A percentile compares a stretch with the other conserved stretches of the same genome.
These are phyloP conservation scores for Camellia oleifera DNA, from an alignment of 179 eudicot genomes.

Conservation along the genomic window DNA sequence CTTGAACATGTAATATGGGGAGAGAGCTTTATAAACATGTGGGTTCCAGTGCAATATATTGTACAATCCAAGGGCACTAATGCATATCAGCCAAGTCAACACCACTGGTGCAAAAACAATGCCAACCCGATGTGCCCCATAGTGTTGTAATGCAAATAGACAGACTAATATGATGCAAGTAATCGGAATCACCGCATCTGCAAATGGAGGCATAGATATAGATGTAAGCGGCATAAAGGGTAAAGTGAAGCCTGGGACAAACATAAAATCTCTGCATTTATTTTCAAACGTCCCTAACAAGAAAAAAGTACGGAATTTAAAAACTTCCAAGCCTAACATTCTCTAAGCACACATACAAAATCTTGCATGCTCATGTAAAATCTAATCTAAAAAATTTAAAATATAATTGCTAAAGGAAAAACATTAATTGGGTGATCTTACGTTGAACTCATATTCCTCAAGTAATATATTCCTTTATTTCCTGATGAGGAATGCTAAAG, in stretches of 20 bases:
- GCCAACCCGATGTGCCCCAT: slow-evolving; percentile 76
- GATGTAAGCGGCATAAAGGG: background rate
- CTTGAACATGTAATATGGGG: slow-evolving; percentile 86
- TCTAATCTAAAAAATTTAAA: background rate
- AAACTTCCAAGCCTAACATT: background rate
- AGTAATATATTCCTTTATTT: background rate
- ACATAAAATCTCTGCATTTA: background rate
- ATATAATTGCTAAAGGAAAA: background rate
- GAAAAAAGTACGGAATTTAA: slow-evolving; percentile 7
- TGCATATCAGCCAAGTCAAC: slow-evolving; percentile 73
- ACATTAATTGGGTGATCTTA: background rate
- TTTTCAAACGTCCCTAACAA: no score
- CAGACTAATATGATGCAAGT: slow-evolving; percentile 82
- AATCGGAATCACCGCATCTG: slow-evolving; percentile 93
- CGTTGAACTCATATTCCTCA: background rate
- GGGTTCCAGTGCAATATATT: slow-evolving; percentile 82
- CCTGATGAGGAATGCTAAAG: background rate
- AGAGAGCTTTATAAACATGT: slow-evolving; percentile 68
- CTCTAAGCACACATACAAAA: background rate
- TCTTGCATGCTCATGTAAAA: background rate
- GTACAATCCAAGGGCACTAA: slow-evolving; percentile 74
- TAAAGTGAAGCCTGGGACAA: background rate
- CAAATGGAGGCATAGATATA: slow-evolving; percentile 16
- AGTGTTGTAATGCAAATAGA: slow-evolving; percentile 86
- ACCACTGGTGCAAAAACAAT: slow-evolving; percentile 77